These are phyloP conservation scores for Termitomyces sp. DNA, from an alignment of 768 basidiomycete genomes.

Conservation along the genomic window DNA sequence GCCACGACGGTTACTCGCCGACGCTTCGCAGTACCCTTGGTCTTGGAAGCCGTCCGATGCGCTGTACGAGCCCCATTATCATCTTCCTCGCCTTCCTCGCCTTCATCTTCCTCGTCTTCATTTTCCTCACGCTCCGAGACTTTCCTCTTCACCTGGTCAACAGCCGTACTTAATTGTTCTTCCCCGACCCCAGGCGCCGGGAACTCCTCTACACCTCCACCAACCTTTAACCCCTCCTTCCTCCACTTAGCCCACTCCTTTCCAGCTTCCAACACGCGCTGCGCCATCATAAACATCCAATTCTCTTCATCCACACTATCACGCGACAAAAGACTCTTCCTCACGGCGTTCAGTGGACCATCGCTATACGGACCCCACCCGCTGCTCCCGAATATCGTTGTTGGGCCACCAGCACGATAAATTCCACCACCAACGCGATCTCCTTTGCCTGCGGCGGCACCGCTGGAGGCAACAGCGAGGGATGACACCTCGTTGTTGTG, in stretches of 20 bases:
- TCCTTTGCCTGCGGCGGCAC: slow-evolving; percentile 30
- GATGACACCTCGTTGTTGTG: slow-evolving; percentile 41
- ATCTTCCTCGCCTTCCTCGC: slow-evolving; percentile 3
- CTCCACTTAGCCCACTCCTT: slow-evolving; percentile 61
- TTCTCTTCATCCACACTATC: slow-evolving; percentile 85
- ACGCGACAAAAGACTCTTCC: slow-evolving; percentile 74
- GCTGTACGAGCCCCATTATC: neutral
- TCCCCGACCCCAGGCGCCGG: slow-evolving; percentile 24
- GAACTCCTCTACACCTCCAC: slow-evolving; percentile 36
- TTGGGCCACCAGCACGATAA: slow-evolving; percentile 89
- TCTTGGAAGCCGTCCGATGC: neutral
- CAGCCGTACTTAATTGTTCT: slow-evolving; percentile 12
- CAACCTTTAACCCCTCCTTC: slow-evolving; percentile 47
- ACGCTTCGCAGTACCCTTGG: slow-evolving; percentile 12
- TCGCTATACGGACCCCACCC: slow-evolving; percentile 90
- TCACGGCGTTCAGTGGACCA: slow-evolving; percentile 79
- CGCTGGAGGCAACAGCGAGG: slow-evolving; percentile 33
- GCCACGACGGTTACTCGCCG: slow-evolving; percentile 24
- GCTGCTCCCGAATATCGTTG: slow-evolving; percentile 82
- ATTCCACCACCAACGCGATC: slow-evolving; percentile 57
- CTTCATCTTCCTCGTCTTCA: slow-evolving; percentile 23
- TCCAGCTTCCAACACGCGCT: slow-evolving; percentile 59
- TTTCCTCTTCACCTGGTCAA: slow-evolving; percentile 21
- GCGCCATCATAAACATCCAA: slow-evolving; percentile 86
- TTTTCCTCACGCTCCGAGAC: slow-evolving; percentile 27